Evolutionary conservation across 129 eudicot genomes (phyloP).

Genomic region (Flaveria trinervia): DNA sequence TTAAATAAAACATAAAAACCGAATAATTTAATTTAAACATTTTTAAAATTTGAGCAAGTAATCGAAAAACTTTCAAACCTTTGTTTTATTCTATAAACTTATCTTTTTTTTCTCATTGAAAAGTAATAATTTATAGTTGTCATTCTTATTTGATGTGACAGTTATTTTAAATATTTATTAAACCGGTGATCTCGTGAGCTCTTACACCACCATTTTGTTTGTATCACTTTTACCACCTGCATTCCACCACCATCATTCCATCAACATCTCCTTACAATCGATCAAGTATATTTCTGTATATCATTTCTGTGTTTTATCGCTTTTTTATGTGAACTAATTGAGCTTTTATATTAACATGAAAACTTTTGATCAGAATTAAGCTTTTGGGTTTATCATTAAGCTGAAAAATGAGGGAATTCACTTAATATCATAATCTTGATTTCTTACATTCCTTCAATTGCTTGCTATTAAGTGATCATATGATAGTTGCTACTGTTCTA

Average conservation of each 20-base stretch:
- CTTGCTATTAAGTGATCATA: constrained; percentile 1
- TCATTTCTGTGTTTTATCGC: background rate
- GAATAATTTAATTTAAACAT: too few relatives aligned
- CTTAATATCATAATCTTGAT: constrained; percentile 19
- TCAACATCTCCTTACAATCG: background rate
- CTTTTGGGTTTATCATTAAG: background rate
- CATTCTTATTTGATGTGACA: too few relatives aligned
- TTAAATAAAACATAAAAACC: too few relatives aligned
- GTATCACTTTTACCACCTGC: constrained; percentile 17
- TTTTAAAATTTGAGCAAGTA: too few relatives aligned
- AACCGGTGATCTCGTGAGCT: constrained; percentile 27
- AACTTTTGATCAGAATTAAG: background rate
- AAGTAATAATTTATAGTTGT: too few relatives aligned
- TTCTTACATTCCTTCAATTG: constrained; percentile 2
- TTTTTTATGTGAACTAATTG: background rate
- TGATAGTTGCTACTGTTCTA: constrained; percentile 17
- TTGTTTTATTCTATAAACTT: too few relatives aligned
- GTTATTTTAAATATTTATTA: background rate
- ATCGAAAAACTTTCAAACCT: too few relatives aligned
- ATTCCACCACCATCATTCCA: background rate
- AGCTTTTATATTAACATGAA: constrained; percentile 8
- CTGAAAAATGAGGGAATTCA: too few relatives aligned
- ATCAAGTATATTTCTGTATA: constrained; percentile 22
- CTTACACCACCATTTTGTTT: constrained; percentile 27
- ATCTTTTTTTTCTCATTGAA: too few relatives aligned